Base-by-base conservation (phyloP, 805 yeast species). In the Candida xiaguanensis region DNA sequence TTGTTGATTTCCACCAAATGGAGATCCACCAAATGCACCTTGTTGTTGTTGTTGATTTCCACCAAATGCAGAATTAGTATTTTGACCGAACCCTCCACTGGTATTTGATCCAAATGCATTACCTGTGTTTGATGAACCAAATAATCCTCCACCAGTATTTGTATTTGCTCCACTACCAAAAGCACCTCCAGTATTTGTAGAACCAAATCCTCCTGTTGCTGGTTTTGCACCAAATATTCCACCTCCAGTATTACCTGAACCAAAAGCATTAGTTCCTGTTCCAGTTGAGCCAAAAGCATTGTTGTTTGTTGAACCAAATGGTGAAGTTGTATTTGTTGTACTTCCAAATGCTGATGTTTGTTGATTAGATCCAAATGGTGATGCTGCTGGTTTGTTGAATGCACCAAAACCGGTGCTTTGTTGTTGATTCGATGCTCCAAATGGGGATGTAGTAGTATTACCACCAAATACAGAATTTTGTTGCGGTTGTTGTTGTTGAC, bases 241-340 rank as follows among this genome's bases (percentile, higher is more conserved):
- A 12, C 27, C 16, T 25, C 45, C 40, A 29, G 24, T 20, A 20
- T 9, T 20, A 20, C 9, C 34, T 45, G 39, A 35, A 36, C 35
- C 41, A 19, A 23, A 32, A 9, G 34, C 26, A 31, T 22, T 16
- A 1, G 77, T 67, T n/a, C 9, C 17, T 39, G 45, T 46, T 17
- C 32, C 9, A 20, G 33, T 34, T 45, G 39, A 35, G 38, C 35
- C 41, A 19, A 23, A 32, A 9, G 34, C 26, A 31, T 22, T 16
- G 1, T 77, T 67, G 14, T 18, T 27, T 39, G 45, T 46, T 17
- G 59, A 47, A 15, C 78, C 76, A 53, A 73, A 71, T 19, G 43
- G 34, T 8, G 42, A 38, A 3, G 42, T 36, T 7, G 31, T 30
- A 25, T 42, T 56, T 36, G 49, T 55, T 36, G 39, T 51, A 39